A percentile compares a stretch with the other conserved stretches of the same genome.
These are phyloP conservation scores for Hydrangea macrophylla DNA, from an alignment of 148 eudicot species.

Conservation along the genomic window DNA sequence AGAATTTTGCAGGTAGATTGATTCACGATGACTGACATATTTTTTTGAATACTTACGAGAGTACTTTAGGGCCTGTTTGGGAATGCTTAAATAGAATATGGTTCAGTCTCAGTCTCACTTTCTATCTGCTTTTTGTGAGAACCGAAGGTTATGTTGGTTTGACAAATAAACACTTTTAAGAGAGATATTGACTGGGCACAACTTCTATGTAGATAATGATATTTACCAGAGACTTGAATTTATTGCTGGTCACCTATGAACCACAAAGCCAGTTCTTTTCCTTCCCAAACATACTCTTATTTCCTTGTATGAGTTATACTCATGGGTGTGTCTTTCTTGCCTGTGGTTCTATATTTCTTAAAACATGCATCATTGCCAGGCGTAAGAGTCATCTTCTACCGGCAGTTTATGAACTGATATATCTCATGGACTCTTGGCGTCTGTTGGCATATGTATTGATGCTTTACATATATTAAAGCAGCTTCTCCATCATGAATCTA, in stretches of 20 bases:
- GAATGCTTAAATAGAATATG: no score
- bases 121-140: no score
- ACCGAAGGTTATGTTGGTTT: no score
- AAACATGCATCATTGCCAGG: background rate
- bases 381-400: background rate
- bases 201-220: no score
- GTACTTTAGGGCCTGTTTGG: no score
- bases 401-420: background rate
- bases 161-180: no score
- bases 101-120: no score
- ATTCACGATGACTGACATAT: background rate
- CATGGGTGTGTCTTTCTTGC: background rate
- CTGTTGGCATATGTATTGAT: background rate
- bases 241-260: no score
- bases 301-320: background rate
- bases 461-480: background rate
- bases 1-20: background rate
- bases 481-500: slow-evolving; percentile 3
- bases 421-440: background rate
- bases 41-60: background rate
- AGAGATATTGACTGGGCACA: no score
- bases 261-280: no score
- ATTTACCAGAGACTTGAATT: no score
- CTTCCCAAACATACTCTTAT: no score
- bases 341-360: background rate